Evolutionary conservation across 2,329 filamentous ascomycete species (phyloP), one percentile per base, ranked within the genome.

Genomic region (Clonostachys solani): DNA sequence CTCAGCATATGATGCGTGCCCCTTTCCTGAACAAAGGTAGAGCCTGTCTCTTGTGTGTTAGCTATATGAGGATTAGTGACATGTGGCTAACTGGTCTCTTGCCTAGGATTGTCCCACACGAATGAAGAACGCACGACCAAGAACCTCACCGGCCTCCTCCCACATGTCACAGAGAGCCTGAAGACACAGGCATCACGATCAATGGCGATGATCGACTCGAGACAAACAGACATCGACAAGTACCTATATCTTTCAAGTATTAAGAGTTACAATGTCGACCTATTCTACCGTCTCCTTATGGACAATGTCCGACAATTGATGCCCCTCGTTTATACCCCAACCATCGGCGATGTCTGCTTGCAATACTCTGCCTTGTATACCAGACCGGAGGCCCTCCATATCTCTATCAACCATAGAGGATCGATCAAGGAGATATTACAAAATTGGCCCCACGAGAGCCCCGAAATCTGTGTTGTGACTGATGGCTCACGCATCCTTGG

Each of bases 331-430:
- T 94, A 94, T 73, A 94, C 89, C 17, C 89, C 89, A 42, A 92
- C 88, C 61, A 91, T 99, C 59, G 94, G 94, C 60, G 92, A 97
- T 66, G 94, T 95, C 55, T 99, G 94, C 74, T 77, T 96, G 64
- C 87, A 92, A 71, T 99, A 95, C 82, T 96, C 92, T 37, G 90
- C 92, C 60, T 83, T 97, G 58, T 97, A 95, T 76, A 95, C 92
- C 50, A 87, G 92, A 56, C 92, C 94, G 17, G 94, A 97, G 77
- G 91, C 87, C 55, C 81, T 97, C 69, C 97, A 97, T 74, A 88
- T 99, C 54, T 96, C 92, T 50, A 96, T 89, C 71, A 88, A 90
- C 70, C 92, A 99, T 75, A 85, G 89, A 54, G 92, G 92, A 62
- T 90, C 92, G 52, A 89, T 97, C 54, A 83, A 84, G 60, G 86